Conservation (phyloP, 768 basidiomycete species). For the Chiua virens region DNA sequence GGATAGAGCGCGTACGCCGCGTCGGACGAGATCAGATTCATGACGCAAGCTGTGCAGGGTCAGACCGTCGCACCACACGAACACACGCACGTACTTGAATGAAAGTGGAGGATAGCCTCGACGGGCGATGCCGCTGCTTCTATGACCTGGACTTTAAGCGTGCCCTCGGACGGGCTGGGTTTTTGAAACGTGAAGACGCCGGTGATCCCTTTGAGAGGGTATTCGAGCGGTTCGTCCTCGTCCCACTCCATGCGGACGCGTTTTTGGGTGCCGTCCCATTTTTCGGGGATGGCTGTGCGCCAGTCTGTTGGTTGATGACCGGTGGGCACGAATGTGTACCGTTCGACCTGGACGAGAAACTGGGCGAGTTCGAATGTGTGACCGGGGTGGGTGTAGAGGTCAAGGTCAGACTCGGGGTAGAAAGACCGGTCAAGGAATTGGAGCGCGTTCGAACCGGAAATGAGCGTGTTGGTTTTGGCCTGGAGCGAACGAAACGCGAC, state of each 20-base stretch:
- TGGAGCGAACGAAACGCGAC: slow-evolving; percentile 46
- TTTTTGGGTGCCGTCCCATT: slow-evolving; percentile 19
- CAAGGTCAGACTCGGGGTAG: slow-evolving; percentile 51
- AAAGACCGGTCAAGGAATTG: slow-evolving; percentile 49
- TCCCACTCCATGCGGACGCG: not conserved
- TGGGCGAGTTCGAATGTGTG: slow-evolving; percentile 31
- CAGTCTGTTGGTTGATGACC: slow-evolving; percentile 18
- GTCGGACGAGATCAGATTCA: slow-evolving; percentile 44
- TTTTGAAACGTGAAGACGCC: slow-evolving; percentile 28
- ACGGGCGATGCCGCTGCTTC: slow-evolving; percentile 17
- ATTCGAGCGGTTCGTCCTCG: not conserved
- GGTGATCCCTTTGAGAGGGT: slow-evolving; percentile 3
- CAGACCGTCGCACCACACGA: not conserved
- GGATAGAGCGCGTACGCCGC: slow-evolving; percentile 44
- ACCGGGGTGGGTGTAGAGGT: slow-evolving; percentile 44
- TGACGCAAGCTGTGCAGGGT: not conserved
- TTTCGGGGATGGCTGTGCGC: not conserved
- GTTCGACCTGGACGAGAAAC: slow-evolving; percentile 33
- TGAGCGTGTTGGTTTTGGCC: slow-evolving; percentile 41
- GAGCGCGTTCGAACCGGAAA: slow-evolving; percentile 54
- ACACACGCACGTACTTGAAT: slow-evolving; percentile 40
- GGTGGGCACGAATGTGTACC: slow-evolving; percentile 31
- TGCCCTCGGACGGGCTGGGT: not conserved
- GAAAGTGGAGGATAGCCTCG: slow-evolving; percentile 43
- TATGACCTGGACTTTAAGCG: slow-evolving; percentile 42